phyloP scores from a whole-genome alignment of 2,329 filamentous ascomycete species.

The Paraphaeosphaeria minitans region DNA sequence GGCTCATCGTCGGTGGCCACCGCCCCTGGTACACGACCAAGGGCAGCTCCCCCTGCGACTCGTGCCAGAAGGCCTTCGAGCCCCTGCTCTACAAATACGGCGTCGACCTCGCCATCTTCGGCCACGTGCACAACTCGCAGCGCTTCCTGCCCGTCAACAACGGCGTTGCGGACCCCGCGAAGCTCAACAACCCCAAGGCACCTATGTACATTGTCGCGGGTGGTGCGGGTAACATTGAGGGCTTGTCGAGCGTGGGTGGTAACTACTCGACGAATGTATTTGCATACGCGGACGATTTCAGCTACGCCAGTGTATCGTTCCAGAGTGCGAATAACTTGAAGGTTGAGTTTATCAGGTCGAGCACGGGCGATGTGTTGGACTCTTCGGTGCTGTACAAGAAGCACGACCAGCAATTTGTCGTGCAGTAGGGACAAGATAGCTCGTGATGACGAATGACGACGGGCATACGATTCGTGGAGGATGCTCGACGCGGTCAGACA shows the following conservation, averaged over 20 bases:
- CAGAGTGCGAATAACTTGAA: slow-evolving; percentile 53
- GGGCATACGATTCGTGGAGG: background rate
- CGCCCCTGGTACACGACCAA: slow-evolving; percentile 50
- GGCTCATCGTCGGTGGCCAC: slow-evolving; percentile 54
- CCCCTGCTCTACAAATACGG: slow-evolving; percentile 60
- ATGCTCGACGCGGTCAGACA: too few species aligned
- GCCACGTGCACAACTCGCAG: slow-evolving; percentile 64
- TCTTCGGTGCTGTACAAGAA: slow-evolving; percentile 6
- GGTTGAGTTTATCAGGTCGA: slow-evolving; percentile 58
- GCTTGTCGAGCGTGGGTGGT: slow-evolving; percentile 50
- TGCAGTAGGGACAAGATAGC: background rate
- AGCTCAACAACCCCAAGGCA: slow-evolving; percentile 57
- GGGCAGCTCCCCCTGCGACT: slow-evolving; percentile 44
- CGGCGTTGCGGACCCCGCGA: slow-evolving; percentile 44
- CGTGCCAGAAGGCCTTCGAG: slow-evolving; percentile 61
- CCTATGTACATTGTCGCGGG: slow-evolving; percentile 64
- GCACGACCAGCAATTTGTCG: slow-evolving; percentile 4
- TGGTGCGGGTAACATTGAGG: slow-evolving; percentile 63
- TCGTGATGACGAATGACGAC: background rate
- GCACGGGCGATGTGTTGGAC: slow-evolving; percentile 43
- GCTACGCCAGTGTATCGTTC: slow-evolving; percentile 57
- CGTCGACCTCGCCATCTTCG: slow-evolving; percentile 62
- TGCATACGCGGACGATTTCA: slow-evolving; percentile 59
- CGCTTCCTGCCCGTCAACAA: slow-evolving; percentile 52
- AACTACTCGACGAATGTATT: slow-evolving; percentile 55